Evolutionary conservation across 2,329 filamentous ascomycete genomes (phyloP).

Genomic region (Huntiella abstrusa): DNA sequence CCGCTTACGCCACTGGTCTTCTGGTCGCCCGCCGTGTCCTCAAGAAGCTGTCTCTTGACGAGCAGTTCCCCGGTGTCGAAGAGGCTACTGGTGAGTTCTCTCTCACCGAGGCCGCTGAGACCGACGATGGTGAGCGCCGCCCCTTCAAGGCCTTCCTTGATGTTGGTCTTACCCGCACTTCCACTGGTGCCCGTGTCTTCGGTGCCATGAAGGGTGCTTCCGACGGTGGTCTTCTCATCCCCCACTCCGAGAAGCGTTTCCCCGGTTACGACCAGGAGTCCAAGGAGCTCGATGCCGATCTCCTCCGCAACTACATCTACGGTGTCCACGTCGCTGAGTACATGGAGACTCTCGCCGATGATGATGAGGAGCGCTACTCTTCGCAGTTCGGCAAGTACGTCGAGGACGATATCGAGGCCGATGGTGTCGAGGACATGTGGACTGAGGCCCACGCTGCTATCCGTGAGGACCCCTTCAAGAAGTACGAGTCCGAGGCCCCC

Average conservation of each 20-base stretch:
- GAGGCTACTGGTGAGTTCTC: slow-evolving; percentile 92
- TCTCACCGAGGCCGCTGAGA: slow-evolving; percentile 85
- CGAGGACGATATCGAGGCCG: slow-evolving; percentile 89
- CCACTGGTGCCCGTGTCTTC: slow-evolving; percentile 96
- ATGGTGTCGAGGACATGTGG: slow-evolving; percentile 94
- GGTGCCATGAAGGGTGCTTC: slow-evolving; percentile 99
- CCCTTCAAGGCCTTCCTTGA: slow-evolving; percentile 99
- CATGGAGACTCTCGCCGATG: slow-evolving; percentile 99
- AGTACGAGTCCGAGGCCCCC: slow-evolving; percentile 51
- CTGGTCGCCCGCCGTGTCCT: slow-evolving; percentile 92
- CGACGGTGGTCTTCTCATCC: slow-evolving; percentile 89
- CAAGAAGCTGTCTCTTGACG: slow-evolving; percentile 89
- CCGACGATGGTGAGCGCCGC: slow-evolving; percentile 78
- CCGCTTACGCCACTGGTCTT: slow-evolving; percentile 90
- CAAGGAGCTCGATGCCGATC: slow-evolving; percentile 96
- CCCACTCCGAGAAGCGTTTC: slow-evolving; percentile 99
- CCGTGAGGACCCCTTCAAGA: slow-evolving; percentile 96
- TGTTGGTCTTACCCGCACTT: slow-evolving; percentile 91
- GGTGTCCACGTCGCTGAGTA: slow-evolving; percentile 98
- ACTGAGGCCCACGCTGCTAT: slow-evolving; percentile 86
- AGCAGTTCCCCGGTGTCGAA: slow-evolving; percentile 88
- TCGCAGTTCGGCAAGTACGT: slow-evolving; percentile 96
- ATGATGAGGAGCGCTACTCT: slow-evolving; percentile 99
- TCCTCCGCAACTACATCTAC: slow-evolving; percentile 98
- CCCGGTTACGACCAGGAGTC: slow-evolving; percentile 92